phyloP scores from a whole-genome alignment of 2,329 filamentous ascomycete species.

The Polytolypa hystricis region DNA sequence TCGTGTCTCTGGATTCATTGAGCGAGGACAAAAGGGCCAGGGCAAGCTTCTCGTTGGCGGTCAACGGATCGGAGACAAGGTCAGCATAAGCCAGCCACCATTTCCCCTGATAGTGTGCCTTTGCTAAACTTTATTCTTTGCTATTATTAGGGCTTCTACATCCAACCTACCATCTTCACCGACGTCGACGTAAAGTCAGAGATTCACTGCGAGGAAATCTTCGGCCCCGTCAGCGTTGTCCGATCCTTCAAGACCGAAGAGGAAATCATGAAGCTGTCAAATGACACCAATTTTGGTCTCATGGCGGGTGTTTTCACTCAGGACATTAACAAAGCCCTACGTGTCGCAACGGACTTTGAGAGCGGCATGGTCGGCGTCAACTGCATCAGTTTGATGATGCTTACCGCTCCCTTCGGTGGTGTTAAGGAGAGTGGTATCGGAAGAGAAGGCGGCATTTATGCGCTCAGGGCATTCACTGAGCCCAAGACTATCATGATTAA shows the following conservation, averaged over 20 bases:
- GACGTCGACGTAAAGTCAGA: slow-evolving; percentile 23
- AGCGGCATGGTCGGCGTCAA: slow-evolving; percentile 5
- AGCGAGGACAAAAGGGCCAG: slow-evolving; percentile 52
- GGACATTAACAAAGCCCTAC: slow-evolving; percentile 26
- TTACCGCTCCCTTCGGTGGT: slow-evolving; percentile 40
- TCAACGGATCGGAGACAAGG: slow-evolving; percentile 4
- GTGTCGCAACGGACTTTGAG: slow-evolving; percentile 25
- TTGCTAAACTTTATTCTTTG: not conserved
- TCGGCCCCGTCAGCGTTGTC: slow-evolving; percentile 24
- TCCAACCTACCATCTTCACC: slow-evolving; percentile 38
- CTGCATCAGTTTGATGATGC: slow-evolving; percentile 28
- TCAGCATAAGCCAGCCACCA: not conserved
- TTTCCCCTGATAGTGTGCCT: not conserved
- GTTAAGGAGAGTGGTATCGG: slow-evolving; percentile 41
- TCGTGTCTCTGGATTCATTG: slow-evolving; percentile 70
- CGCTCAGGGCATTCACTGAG: slow-evolving; percentile 39
- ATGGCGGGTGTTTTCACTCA: slow-evolving; percentile 30
- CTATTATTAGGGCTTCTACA: not conserved
- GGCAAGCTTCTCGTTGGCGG: slow-evolving; percentile 20
- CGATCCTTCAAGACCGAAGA: slow-evolving; percentile 24
- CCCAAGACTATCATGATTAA: slow-evolving; percentile 43
- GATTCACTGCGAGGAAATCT: slow-evolving; percentile 32
- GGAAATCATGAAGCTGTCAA: slow-evolving; percentile 26
- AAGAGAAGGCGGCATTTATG: slow-evolving; percentile 39
- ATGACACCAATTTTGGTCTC: slow-evolving; percentile 30